These are phyloP conservation scores for Flaveria ramosissima DNA, from an alignment of 129 eudicot species.

Conservation along the genomic window DNA sequence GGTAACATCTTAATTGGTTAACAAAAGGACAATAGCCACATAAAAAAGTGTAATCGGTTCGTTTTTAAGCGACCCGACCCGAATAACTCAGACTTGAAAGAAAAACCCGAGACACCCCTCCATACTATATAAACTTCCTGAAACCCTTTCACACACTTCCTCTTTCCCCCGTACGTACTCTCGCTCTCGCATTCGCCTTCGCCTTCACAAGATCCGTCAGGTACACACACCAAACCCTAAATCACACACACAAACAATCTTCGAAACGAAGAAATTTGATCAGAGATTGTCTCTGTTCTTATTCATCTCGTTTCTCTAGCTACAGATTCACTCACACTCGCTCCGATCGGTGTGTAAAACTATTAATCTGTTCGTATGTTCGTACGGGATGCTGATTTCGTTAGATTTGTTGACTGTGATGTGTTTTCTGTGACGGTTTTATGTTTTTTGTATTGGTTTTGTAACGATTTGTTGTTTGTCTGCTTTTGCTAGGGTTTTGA, in stretches of 20 bases:
- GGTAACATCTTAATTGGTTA: too few relatives aligned
- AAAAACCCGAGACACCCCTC: not conserved
- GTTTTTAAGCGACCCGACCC: too few relatives aligned
- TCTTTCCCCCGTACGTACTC: slow-evolving; percentile 27
- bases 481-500: slow-evolving; percentile 32
- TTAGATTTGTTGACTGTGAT: not conserved
- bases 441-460: not conserved
- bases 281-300: slow-evolving; percentile 23
- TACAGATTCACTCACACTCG: slow-evolving; percentile 24
- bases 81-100: too few relatives aligned
- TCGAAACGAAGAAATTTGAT: slow-evolving; percentile 13
- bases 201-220: slow-evolving; percentile 25
- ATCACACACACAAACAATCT: not conserved
- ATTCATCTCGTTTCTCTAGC: slow-evolving; percentile 17
- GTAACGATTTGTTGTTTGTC: slow-evolving; percentile 1
- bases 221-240: slow-evolving; percentile 35
- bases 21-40: too few relatives aligned
- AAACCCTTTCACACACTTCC: slow-evolving; percentile 27
- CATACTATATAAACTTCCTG: not conserved
- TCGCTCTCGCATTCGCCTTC: slow-evolving; percentile 6
- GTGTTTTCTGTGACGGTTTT: not conserved
- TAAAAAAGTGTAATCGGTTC: too few relatives aligned
- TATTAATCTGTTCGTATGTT: not conserved
- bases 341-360: slow-evolving; percentile 4
- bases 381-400: not conserved